Conservation (phyloP, 176 grass and related monocot genomes). For the Dendrocalamus sinicus region DNA sequence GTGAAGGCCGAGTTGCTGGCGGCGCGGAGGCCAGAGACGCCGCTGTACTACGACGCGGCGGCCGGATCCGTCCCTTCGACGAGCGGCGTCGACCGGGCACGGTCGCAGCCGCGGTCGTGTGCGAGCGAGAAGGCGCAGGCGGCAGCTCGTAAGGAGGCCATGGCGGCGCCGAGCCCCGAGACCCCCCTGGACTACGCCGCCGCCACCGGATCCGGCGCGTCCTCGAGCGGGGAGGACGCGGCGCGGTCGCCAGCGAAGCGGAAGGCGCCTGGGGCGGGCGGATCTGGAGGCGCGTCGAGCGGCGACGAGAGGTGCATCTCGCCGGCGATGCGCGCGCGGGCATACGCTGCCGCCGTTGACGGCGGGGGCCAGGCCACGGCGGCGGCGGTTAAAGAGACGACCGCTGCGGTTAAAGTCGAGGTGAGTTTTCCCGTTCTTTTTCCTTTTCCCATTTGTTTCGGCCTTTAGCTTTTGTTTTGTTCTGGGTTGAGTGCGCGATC, state of each 20-base stretch:
- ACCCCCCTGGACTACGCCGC: constrained; percentile 32
- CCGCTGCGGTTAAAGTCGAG: background rate
- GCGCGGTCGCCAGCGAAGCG: constrained; percentile 1
- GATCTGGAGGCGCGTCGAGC: constrained; percentile 21
- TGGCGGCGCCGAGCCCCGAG: constrained; percentile 36
- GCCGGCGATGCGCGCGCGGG: constrained; percentile 26
- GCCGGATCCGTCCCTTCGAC: constrained; percentile 30
- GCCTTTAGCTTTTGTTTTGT: background rate
- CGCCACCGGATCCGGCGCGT: constrained; percentile 37
- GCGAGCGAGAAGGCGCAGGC: no score
- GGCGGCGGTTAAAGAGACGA: background rate
- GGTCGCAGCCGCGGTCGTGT: background rate
- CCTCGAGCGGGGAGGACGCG: constrained; percentile 41
- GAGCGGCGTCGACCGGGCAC: background rate
- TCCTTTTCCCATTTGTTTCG: background rate
- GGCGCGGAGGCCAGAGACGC: background rate
- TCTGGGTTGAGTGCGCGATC: background rate
- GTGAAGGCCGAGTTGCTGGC: background rate
- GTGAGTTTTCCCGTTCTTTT: background rate
- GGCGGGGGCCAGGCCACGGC: background rate
- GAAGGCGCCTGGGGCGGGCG: background rate
- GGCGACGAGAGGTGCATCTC: constrained; percentile 50
- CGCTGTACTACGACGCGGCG: background rate
- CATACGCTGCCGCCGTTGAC: background rate
- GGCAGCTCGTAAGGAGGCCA: background rate